A percentile compares a stretch with the other conserved stretches of the same genome.
Conservation (phyloP, 305 asterid genomes). For the Caryopteris hybrid region DNA sequence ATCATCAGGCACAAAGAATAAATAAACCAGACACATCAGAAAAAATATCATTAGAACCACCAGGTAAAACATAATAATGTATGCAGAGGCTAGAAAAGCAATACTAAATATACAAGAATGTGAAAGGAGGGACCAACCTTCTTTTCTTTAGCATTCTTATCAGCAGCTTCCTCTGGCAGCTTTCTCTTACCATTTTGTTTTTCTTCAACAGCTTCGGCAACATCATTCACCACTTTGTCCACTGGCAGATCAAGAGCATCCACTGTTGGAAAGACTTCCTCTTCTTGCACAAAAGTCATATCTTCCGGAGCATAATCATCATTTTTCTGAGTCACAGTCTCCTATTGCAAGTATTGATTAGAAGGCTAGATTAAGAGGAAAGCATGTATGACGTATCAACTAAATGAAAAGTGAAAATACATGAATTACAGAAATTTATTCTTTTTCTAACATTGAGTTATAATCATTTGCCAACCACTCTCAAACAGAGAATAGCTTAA, state of each 20-base stretch:
- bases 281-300: constrained; percentile 72
- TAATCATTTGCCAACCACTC: neutral
- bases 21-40: neutral
- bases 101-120: neutral
- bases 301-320: constrained; percentile 54
- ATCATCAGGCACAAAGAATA: constrained; percentile 2
- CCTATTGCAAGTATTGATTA: constrained; percentile 40
- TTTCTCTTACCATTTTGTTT: constrained; percentile 61
- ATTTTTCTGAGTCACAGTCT: constrained; percentile 30
- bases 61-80: neutral
- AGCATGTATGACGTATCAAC: constrained; percentile 21
- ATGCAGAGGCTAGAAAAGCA: neutral
- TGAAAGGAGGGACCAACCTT: constrained; percentile 42
- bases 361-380: constrained; percentile 11
- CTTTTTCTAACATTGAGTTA: neutral
- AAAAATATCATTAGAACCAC: neutral
- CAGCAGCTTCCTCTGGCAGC: constrained; percentile 48
- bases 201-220: constrained; percentile 37
- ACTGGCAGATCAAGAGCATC: constrained; percentile 28
- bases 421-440: neutral
- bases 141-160: constrained; percentile 58
- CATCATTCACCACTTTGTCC: constrained; percentile 37
- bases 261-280: constrained; percentile 64
- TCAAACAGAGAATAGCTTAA: neutral
- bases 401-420: neutral